Evolutionary conservation across 108 stramenopile genomes (phyloP), one percentile per base, ranked within the genome.

Genomic region (Chaetoceros muelleri): DNA sequence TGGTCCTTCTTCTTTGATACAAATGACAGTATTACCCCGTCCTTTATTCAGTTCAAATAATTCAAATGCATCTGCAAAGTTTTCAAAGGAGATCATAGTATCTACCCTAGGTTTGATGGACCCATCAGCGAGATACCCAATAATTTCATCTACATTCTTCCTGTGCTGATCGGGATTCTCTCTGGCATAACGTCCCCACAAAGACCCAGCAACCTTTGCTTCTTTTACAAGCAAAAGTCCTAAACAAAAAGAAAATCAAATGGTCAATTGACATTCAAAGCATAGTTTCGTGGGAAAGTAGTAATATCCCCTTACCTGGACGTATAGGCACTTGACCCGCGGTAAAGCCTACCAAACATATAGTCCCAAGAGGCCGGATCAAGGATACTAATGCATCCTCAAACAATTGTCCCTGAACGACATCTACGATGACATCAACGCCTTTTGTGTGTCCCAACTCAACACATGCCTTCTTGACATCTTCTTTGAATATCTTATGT

Each of bases 261-360:
- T n/a, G n/a, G n/a, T n/a, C n/a, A n/a, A n/a, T n/a, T n/a, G n/a
- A n/a, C n/a, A n/a, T n/a, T n/a, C n/a, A n/a, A n/a, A n/a, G n/a
- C n/a, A n/a, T n/a, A n/a, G n/a, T 53, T 74, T 74, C 10, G 70
- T 70, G 10, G 70, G 54, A 21, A 74, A 19, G 5, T 70, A 54
- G 7, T 69, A n/a, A n/a, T n/a, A n/a, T n/a, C n/a, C n/a, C n/a
- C n/a, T n/a, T n/a, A n/a, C n/a, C 82, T 0, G 82, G 82, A 28
- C 75, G 64, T 47, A 84, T 81, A n/a, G 72, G 74, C 45, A 58
- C 64, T 66, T 84, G 82, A 0, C 82, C 82, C 0, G 77, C 82
- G 19, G 75, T 72, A 55, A 84, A 84, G 13, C 82, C 82, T 2
- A 84, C 82, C 44, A 84, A 72, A 24, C 71, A 72, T 40, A 84